phyloP scores from a whole-genome alignment of 768 basidiomycete species.

The Russula abietina region DNA sequence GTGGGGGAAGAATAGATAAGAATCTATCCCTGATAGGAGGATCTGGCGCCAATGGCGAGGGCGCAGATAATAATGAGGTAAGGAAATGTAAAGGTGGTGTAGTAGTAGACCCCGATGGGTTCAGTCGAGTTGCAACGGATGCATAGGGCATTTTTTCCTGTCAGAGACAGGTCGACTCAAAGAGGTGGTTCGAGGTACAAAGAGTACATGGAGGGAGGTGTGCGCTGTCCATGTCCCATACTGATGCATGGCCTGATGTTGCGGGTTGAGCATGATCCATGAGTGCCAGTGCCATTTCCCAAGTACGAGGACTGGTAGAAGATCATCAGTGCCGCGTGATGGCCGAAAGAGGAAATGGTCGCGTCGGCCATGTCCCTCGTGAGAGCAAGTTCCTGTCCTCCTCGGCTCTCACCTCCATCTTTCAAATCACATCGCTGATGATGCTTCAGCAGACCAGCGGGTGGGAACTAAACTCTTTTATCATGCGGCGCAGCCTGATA shows the following conservation, averaged over 20 bases:
- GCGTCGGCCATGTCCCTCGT: no score
- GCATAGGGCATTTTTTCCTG: slow-evolving; percentile 10
- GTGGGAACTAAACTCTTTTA: neutral
- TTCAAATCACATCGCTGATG: neutral
- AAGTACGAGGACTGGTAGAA: neutral
- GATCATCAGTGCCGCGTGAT: neutral
- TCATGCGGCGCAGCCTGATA: neutral
- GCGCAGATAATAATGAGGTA: neutral
- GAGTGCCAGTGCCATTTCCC: neutral
- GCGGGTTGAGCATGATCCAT: neutral
- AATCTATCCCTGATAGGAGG: neutral
- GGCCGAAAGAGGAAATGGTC: neutral
- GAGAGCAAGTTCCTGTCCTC: no score
- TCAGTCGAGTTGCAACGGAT: neutral
- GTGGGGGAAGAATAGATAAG: neutral
- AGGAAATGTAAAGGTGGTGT: neutral
- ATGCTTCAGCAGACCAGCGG: neutral
- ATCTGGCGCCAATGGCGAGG: neutral
- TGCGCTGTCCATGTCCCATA: neutral
- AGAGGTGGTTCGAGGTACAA: neutral
- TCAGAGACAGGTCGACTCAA: neutral
- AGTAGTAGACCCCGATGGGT: neutral
- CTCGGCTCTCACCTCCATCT: neutral
- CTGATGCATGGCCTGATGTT: neutral
- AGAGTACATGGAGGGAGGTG: neutral